phyloP scores from a whole-genome alignment of 805 yeast species.

The Barnettozyma sucrosica region DNA sequence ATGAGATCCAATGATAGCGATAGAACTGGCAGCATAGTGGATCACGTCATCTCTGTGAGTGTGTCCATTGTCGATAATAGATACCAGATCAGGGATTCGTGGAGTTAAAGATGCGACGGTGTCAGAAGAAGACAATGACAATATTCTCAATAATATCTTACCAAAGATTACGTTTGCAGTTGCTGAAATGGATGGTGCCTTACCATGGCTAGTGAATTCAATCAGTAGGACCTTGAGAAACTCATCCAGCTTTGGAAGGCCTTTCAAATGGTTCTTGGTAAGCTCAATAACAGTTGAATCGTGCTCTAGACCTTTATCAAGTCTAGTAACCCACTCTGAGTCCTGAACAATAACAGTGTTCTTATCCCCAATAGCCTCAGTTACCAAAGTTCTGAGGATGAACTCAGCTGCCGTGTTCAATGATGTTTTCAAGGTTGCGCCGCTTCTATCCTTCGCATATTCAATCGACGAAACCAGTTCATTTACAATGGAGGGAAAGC shows the following conservation, averaged over 20 bases:
- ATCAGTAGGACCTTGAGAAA: conserved; percentile 18
- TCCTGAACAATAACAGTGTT: conserved; percentile 57
- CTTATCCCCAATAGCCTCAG: conserved; percentile 52
- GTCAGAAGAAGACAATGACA: conserved; percentile 22
- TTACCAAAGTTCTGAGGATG: conserved; percentile 51
- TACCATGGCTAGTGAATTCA: conserved; percentile 17
- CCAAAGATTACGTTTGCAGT: conserved; percentile 30
- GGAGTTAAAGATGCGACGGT: conserved; percentile 8
- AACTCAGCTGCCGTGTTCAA: conserved; percentile 45
- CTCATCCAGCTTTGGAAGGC: conserved; percentile 31
- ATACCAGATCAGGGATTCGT: conserved; percentile 23
- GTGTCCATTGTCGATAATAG: conserved; percentile 16
- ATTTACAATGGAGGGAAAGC: conserved; percentile 36
- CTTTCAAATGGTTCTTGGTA: conserved; percentile 20
- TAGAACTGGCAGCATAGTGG: conserved; percentile 35
- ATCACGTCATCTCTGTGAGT: conserved; percentile 22
- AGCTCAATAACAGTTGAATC: conserved; percentile 46
- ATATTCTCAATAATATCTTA: conserved; percentile 24
- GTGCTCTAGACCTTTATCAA: conserved; percentile 61
- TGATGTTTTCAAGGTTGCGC: conserved; percentile 28
- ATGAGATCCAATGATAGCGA: conserved; percentile 48
- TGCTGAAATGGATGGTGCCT: conserved; percentile 14
- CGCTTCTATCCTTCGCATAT: conserved; percentile 17
- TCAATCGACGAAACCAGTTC: conserved; percentile 27
- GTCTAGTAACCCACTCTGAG: conserved; percentile 65